Evolutionary conservation across 495 filamentous ascomycete genomes (phyloP).

Genomic region (Hyphodiscus hymeniophilus): DNA sequence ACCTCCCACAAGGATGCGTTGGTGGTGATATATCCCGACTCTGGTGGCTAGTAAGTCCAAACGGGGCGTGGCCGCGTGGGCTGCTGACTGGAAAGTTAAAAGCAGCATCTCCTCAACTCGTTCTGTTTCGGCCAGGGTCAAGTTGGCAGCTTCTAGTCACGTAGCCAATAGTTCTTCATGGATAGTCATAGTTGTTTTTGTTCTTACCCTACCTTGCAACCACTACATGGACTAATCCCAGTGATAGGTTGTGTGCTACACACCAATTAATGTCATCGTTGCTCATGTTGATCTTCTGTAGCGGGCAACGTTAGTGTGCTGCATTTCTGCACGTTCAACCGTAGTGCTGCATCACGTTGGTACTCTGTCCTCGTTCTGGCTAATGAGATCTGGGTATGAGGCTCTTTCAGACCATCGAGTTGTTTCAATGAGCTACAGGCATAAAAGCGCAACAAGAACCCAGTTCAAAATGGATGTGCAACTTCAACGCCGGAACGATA

Average conservation of each 20-base stretch:
- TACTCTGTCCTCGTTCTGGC: not conserved
- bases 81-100: too few relatives aligned
- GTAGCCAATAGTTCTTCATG: too few relatives aligned
- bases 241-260: not conserved
- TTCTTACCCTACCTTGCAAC: not conserved
- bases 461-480: too few relatives aligned
- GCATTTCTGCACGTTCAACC: not conserved
- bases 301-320: not conserved
- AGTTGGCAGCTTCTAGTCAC: too few relatives aligned
- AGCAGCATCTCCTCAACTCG: too few relatives aligned
- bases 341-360: not conserved
- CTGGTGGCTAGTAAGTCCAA: too few relatives aligned
- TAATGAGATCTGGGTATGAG: slow-evolving; percentile 2
- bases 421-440: not conserved
- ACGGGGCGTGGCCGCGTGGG: too few relatives aligned
- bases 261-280: not conserved
- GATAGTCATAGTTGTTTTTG: too few relatives aligned
- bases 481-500: too few relatives aligned
- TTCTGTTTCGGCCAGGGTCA: too few relatives aligned
- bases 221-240: not conserved
- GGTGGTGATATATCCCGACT: too few relatives aligned
- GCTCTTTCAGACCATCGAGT: slow-evolving; percentile 2
- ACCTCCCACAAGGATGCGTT: too few relatives aligned
- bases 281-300: not conserved
- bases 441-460: slow-evolving; percentile 1